These are phyloP conservation scores for Lepraria neglecta DNA, from an alignment of 495 filamentous ascomycete genomes.

Conservation along the genomic window DNA sequence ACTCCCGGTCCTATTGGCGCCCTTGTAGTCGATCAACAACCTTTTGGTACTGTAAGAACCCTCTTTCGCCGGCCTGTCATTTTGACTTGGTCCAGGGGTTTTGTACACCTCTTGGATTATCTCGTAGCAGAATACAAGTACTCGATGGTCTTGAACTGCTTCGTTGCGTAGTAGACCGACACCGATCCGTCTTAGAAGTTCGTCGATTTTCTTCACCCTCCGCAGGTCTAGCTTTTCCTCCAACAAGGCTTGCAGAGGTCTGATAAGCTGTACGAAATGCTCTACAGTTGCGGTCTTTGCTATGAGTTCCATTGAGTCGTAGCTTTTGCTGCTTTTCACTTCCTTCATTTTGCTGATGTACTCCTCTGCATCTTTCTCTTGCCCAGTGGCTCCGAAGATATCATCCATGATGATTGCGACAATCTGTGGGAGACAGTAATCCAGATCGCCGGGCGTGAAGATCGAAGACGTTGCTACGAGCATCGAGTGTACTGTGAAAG, in stretches of 20 bases:
- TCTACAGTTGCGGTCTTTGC: constrained; percentile 69
- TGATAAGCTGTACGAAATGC: constrained; percentile 66
- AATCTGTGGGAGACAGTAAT: constrained; percentile 77
- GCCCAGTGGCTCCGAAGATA: constrained; percentile 88
- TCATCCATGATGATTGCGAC: constrained; percentile 91
- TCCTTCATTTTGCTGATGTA: constrained; percentile 96
- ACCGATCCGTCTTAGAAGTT: constrained; percentile 75
- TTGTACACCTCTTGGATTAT: constrained; percentile 80
- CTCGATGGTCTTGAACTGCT: constrained; percentile 63
- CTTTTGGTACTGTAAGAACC: constrained; percentile 54
- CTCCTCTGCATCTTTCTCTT: constrained; percentile 95
- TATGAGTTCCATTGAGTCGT: constrained; percentile 92
- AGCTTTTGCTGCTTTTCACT: constrained; percentile 95
- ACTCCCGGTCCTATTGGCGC: constrained; percentile 60
- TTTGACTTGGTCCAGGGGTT: constrained; percentile 36
- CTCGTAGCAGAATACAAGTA: constrained; percentile 89
- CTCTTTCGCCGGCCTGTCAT: constrained; percentile 38
- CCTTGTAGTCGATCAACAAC: constrained; percentile 70
- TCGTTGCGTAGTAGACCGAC: constrained; percentile 76
- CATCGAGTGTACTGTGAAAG: constrained; percentile 90
- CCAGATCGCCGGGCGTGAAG: constrained; percentile 74
- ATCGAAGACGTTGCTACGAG: constrained; percentile 66
- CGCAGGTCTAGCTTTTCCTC: constrained; percentile 73
- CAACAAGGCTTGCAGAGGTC: constrained; percentile 68
- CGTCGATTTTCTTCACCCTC: constrained; percentile 82